Percentiles rank a stretch among this genome's conserved stretches.
phyloP scores from a whole-genome alignment of 2,329 filamentous ascomycete species.

The Cladophialophora immunda region DNA sequence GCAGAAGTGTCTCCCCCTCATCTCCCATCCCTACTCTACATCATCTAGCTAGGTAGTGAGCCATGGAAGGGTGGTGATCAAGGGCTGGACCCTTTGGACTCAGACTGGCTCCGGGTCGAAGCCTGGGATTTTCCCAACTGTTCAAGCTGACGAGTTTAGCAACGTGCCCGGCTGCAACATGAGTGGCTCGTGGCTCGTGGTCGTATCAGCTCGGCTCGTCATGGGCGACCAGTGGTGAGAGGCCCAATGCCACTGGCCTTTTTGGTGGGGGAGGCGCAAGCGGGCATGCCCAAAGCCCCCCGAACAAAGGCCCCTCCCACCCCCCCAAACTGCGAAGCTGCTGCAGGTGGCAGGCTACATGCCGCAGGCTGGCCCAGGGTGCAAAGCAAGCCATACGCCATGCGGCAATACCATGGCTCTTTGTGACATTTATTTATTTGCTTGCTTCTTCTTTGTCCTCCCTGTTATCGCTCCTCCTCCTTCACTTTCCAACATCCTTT shows the following conservation, averaged over 20 bases:
- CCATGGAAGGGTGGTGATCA: not conserved
- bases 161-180: not conserved
- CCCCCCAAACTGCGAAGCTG: not conserved
- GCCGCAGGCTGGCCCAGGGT: slow-evolving; percentile 7
- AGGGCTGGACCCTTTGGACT: slow-evolving; percentile 2
- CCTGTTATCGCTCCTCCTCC: slow-evolving; percentile 21
- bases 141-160: slow-evolving; percentile 7
- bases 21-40: too few species aligned
- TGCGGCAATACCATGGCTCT: not conserved
- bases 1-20: too few species aligned
- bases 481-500: slow-evolving; percentile 16
- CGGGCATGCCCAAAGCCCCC: not conserved
- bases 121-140: not conserved
- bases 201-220: slow-evolving; percentile 5
- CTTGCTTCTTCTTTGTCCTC: slow-evolving; percentile 15
- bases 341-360: not conserved
- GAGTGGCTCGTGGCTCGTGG: slow-evolving; percentile 5
- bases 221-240: not conserved
- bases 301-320: not conserved
- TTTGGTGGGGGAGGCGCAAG: slow-evolving; percentile 21
- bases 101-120: not conserved
- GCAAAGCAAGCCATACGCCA: not conserved
- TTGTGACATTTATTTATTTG: slow-evolving; percentile 26
- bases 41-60: too few species aligned
- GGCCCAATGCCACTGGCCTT: slow-evolving; percentile 1